These are phyloP conservation scores for Ramaria sp. DNA, from an alignment of 768 basidiomycete genomes.

Conservation along the genomic window DNA sequence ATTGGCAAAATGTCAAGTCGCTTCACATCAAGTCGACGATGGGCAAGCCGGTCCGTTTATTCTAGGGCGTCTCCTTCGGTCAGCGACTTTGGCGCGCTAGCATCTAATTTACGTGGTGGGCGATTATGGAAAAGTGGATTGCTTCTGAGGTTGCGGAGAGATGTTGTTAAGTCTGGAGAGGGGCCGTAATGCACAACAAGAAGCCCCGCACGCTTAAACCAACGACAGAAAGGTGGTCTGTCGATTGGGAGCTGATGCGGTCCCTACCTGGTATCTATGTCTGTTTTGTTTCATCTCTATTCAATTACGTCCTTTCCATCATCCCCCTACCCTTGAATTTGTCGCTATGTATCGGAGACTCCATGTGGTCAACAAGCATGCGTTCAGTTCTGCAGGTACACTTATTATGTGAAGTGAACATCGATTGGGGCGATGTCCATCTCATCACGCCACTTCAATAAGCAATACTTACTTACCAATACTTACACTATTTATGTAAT, in stretches of 20 bases:
- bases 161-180: slow-evolving; percentile 13
- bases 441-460: no score
- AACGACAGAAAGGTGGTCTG: slow-evolving; percentile 52
- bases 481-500: no score
- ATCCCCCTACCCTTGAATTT: no score
- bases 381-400: no score
- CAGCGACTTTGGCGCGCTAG: not conserved
- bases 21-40: slow-evolving; percentile 98
- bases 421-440: no score
- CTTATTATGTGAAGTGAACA: no score
- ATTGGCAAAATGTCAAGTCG: slow-evolving; percentile 99
- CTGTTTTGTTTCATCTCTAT: no score
- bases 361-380: no score
- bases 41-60: slow-evolving; percentile 96
- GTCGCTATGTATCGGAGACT: no score
- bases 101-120: slow-evolving; percentile 8
- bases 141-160: slow-evolving; percentile 3
- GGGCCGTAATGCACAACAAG: slow-evolving; percentile 75
- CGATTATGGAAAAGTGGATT: slow-evolving; percentile 13
- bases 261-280: slow-evolving; percentile 2
- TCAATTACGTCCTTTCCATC: no score
- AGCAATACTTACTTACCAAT: no score
- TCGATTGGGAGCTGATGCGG: slow-evolving; percentile 68
- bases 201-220: slow-evolving; percentile 99
- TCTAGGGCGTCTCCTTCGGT: slow-evolving; percentile 39